phyloP scores from a whole-genome alignment of 2,329 filamentous ascomycete genomes.

The Cordyceps pruinosa region DNA sequence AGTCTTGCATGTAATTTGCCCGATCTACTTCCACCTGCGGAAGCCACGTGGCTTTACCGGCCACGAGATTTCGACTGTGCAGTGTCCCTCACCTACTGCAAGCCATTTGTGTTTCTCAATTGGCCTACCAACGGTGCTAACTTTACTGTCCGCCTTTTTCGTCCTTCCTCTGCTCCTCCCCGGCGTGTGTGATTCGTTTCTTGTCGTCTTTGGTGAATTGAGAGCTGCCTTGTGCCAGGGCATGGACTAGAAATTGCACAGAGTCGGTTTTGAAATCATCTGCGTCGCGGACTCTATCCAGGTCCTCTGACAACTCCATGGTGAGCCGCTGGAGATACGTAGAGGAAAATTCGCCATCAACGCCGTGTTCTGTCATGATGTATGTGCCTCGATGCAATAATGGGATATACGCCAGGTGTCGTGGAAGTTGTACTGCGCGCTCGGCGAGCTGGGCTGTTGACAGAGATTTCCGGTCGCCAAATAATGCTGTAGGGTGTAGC shows the following conservation, averaged over 20 bases:
- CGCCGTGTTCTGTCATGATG: slow-evolving; percentile 11
- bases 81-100: too few relatives aligned
- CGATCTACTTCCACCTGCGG: too few relatives aligned
- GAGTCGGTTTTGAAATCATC: slow-evolving; percentile 64
- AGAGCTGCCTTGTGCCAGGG: slow-evolving; percentile 59
- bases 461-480: too few relatives aligned
- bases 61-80: too few relatives aligned
- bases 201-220: slow-evolving; percentile 47
- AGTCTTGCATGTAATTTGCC: too few relatives aligned
- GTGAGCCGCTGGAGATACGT: slow-evolving; percentile 66
- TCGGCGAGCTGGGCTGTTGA: too few relatives aligned
- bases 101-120: background rate
- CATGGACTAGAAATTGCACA: slow-evolving; percentile 58
- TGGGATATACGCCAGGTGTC: background rate
- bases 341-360: slow-evolving; percentile 45
- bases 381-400: background rate
- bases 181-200: slow-evolving; percentile 19
- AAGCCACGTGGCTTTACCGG: too few relatives aligned
- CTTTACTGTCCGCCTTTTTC: background rate
- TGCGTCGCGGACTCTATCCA: slow-evolving; percentile 61
- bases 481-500: too few relatives aligned
- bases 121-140: too few relatives aligned
- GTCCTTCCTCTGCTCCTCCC: background rate
- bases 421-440: too few relatives aligned
- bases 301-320: slow-evolving; percentile 64